These are phyloP conservation scores for Pythium monospermum DNA, from an alignment of 352 stramenopile genomes.

Conservation along the genomic window DNA sequence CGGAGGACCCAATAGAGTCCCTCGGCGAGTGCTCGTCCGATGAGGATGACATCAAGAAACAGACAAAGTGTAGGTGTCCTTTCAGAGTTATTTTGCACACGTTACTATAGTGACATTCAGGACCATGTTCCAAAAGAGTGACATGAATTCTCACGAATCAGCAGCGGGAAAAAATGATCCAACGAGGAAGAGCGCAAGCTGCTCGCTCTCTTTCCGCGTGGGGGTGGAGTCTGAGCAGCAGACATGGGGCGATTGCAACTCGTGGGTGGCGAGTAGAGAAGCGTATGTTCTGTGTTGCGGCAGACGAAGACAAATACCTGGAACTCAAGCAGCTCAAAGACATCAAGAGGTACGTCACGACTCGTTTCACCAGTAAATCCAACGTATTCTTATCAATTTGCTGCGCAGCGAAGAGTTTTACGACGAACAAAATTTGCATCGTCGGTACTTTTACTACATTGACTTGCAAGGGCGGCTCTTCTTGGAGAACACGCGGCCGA, in stretches of 20 bases:
- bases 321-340: conserved; percentile 73
- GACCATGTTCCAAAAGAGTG: neutral
- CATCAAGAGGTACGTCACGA: conserved; percentile 73
- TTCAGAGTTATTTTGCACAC: no score
- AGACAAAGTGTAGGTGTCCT: no score
- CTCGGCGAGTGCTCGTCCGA: neutral
- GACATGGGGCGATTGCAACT: neutral
- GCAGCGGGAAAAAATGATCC: no score
- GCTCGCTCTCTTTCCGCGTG: no score
- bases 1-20: neutral
- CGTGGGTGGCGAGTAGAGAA: neutral
- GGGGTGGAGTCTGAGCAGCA: no score
- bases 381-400: no score
- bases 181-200: no score
- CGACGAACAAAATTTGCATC: conserved; percentile 47
- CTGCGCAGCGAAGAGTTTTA: conserved; percentile 62
- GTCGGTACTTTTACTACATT: conserved; percentile 83
- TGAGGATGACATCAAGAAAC: neutral
- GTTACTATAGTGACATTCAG: neutral
- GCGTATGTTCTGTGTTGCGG: conserved; percentile 1
- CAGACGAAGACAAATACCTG: conserved; percentile 63
- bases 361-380: no score
- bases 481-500: conserved; percentile 71
- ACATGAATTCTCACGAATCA: neutral
- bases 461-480: conserved; percentile 78